phyloP scores from a whole-genome alignment of 2,329 filamentous ascomycete species.

The Westerdykella ornata region DNA sequence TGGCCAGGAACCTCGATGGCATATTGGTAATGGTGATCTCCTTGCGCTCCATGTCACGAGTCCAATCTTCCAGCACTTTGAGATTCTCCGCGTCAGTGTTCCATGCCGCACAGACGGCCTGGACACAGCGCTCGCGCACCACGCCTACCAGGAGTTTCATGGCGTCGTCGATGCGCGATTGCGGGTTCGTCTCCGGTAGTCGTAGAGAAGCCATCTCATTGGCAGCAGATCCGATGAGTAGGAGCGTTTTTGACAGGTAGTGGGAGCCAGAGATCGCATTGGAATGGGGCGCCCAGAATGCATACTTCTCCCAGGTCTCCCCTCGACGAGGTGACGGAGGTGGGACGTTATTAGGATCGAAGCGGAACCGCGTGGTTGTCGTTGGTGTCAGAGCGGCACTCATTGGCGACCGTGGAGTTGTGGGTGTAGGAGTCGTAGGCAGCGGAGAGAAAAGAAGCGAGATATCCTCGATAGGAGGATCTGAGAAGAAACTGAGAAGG shows the following conservation, averaged over 20 bases:
- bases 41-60: conserved; percentile 68
- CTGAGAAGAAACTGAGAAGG: conserved; percentile 74
- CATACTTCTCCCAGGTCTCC: conserved; percentile 86
- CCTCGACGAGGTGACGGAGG: conserved; percentile 67
- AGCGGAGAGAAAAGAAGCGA: conserved; percentile 79
- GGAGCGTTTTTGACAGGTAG: conserved; percentile 76
- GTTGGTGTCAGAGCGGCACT: conserved; percentile 54
- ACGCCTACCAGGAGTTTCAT: conserved; percentile 68
- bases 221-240: conserved; percentile 76
- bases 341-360: conserved; percentile 71
- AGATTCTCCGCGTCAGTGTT: conserved; percentile 88
- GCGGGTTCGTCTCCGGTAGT: conserved; percentile 53
- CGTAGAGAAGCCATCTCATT: conserved; percentile 74
- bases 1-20: conserved; percentile 77
- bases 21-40: conserved; percentile 74
- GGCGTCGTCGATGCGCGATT: conserved; percentile 55
- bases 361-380: conserved; percentile 66
- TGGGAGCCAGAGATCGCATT: conserved; percentile 90
- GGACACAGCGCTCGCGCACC: conserved; percentile 77
- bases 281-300: conserved; percentile 91
- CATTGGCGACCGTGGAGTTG: conserved; percentile 54
- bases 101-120: conserved; percentile 84
- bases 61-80: conserved; percentile 91
- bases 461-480: conserved; percentile 84
- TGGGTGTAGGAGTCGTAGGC: conserved; percentile 55